phyloP scores from a whole-genome alignment of 192 early-diverging fungal species.

The Coemansia sp. region DNA sequence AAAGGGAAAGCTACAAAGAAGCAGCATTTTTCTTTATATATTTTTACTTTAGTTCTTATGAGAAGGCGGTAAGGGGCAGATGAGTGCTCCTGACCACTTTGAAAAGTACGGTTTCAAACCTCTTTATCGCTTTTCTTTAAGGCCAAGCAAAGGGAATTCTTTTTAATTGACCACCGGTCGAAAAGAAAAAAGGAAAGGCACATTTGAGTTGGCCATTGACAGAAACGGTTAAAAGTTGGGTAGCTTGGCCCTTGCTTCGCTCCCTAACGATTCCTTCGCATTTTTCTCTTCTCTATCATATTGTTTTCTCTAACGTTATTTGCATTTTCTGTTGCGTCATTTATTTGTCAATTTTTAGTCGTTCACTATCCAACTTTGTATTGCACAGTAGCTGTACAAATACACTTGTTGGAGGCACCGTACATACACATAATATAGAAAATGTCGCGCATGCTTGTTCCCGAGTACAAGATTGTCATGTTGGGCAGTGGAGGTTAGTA shows the following conservation, averaged over 20 bases:
- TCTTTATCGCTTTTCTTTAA: not conserved
- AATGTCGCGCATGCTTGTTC: slow-evolving; percentile 53
- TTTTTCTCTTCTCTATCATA: not conserved
- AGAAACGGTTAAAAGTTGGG: not conserved
- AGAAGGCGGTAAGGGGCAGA: not conserved
- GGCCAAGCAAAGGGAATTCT: not conserved
- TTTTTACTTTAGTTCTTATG: not conserved
- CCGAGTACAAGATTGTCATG: slow-evolving; percentile 96
- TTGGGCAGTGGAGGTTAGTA: slow-evolving; percentile 85
- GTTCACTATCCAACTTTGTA: too few relatives aligned
- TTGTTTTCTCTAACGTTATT: not conserved
- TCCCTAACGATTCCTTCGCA: too few relatives aligned
- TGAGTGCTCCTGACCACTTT: slow-evolving; percentile 7
- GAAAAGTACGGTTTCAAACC: not conserved
- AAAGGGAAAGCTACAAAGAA: not conserved
- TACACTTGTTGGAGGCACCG: too few relatives aligned
- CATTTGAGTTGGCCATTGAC: not conserved
- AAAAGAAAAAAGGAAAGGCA: not conserved
- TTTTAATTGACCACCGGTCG: not conserved
- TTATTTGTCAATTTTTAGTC: not conserved
- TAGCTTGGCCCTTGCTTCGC: not conserved
- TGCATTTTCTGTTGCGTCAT: not conserved
- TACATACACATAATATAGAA: not conserved
- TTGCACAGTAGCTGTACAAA: too few relatives aligned
- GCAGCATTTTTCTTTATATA: not conserved